These are phyloP conservation scores for Hamamelis virginiana DNA, from an alignment of 164 flowering plant species.

Conservation along the genomic window DNA sequence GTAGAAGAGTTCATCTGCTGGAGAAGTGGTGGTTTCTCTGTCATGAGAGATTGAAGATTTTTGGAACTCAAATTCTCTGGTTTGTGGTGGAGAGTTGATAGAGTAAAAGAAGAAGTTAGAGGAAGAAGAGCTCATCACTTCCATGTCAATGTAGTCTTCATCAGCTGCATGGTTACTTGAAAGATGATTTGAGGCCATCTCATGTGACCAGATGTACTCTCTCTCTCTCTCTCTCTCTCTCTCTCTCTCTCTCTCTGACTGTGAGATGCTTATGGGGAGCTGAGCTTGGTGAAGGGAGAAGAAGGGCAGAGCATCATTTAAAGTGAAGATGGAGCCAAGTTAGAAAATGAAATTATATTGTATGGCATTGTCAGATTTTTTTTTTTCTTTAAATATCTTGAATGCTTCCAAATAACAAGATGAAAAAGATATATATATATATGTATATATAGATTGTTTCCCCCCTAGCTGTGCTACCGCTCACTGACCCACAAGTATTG, in stretches of 20 bases:
- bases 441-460: conserved; percentile 23
- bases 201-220: neutral
- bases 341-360: conserved; percentile 15
- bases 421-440: neutral
- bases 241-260: conserved; percentile 14
- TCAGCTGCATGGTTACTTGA: conserved; percentile 24
- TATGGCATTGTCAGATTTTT: conserved; percentile 15
- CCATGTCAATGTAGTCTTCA: conserved; percentile 63
- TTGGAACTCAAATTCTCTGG: conserved; percentile 88
- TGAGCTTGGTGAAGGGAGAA: conserved; percentile 21
- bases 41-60: conserved; percentile 40
- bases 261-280: conserved; percentile 26
- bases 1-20: conserved; percentile 95
- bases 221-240: conserved; percentile 10
- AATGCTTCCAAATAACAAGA: conserved; percentile 19
- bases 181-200: conserved; percentile 26
- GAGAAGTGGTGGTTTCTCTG: conserved; percentile 45
- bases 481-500: conserved; percentile 7
- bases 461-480: conserved; percentile 1
- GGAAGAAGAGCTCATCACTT: conserved; percentile 33
- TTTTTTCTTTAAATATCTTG: conserved; percentile 15
- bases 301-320: conserved; percentile 26
- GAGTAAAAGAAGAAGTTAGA: conserved; percentile 16
- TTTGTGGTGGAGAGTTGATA: conserved; percentile 31
- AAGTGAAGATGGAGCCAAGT: conserved; percentile 30